Evolutionary conservation across 2,329 filamentous ascomycete species (phyloP).

Genomic region (Graphilbum ipis-grandicollis): DNA sequence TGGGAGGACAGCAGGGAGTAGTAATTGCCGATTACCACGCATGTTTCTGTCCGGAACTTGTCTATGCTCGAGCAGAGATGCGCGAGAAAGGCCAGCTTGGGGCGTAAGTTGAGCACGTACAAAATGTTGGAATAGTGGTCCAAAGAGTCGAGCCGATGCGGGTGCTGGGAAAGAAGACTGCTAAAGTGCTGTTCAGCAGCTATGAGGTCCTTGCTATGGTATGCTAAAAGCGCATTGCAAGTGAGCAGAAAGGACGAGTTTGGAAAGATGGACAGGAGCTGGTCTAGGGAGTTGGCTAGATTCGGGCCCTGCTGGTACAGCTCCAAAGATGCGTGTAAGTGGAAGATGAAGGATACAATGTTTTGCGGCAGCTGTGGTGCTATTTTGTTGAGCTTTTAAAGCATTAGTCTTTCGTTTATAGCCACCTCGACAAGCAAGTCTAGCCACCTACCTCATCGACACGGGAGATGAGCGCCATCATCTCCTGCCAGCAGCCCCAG

Average conservation of each 20-base stretch:
- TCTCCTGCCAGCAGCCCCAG: slow-evolving; percentile 93
- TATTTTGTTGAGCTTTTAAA: slow-evolving; percentile 52
- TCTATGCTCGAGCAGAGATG: slow-evolving; percentile 83
- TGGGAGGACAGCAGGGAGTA: slow-evolving; percentile 89
- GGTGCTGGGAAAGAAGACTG: slow-evolving; percentile 59
- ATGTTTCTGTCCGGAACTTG: slow-evolving; percentile 92
- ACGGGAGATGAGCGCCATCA: slow-evolving; percentile 62
- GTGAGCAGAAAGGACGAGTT: slow-evolving; percentile 78
- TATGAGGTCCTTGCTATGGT: slow-evolving; percentile 74
- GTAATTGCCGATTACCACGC: slow-evolving; percentile 93
- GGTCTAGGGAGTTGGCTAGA: slow-evolving; percentile 56
- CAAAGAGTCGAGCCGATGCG: slow-evolving; percentile 65
- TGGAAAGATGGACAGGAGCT: slow-evolving; percentile 73
- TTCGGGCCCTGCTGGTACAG: slow-evolving; percentile 71
- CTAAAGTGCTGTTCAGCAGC: slow-evolving; percentile 53
- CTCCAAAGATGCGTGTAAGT: slow-evolving; percentile 78
- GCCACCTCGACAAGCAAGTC: too few species aligned
- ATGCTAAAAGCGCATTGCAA: slow-evolving; percentile 71
- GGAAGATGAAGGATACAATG: slow-evolving; percentile 86
- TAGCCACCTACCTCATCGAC: slow-evolving; percentile 72
- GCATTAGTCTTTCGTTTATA: not conserved
- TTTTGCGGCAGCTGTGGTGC: slow-evolving; percentile 65
- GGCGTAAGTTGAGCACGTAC: slow-evolving; percentile 75
- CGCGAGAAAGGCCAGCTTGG: slow-evolving; percentile 82
- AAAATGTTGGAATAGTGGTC: slow-evolving; percentile 97